phyloP scores from a whole-genome alignment of 768 basidiomycete genomes.

The Plicaturopsis crispa region DNA sequence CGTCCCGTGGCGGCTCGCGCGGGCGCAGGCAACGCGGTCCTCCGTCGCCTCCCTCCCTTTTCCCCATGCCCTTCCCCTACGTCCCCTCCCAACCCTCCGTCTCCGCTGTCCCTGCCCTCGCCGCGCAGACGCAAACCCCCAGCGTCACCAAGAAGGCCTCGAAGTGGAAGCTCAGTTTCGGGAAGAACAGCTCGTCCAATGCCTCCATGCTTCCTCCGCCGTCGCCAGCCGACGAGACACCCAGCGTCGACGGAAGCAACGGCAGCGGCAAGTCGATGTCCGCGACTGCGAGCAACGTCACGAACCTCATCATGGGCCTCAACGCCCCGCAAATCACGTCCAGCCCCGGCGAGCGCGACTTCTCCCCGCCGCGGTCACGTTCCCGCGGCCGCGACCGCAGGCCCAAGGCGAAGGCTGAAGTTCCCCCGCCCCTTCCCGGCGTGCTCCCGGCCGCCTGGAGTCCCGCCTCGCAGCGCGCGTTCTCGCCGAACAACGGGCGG shows the following conservation, averaged over 20 bases:
- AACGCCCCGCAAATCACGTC: conserved; percentile 31
- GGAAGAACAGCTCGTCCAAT: conserved; percentile 42
- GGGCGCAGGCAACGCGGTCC: no score
- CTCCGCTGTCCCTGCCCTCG: conserved; percentile 11
- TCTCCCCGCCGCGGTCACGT: conserved; percentile 3
- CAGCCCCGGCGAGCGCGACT: conserved; percentile 1
- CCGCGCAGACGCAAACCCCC: conserved; percentile 12
- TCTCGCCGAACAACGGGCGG: conserved; percentile 19
- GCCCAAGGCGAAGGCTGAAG: background rate
- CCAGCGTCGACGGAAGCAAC: background rate
- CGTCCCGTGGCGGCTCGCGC: conserved; percentile 21
- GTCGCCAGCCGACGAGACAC: conserved; percentile 32
- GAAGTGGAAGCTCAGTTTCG: conserved; percentile 79
- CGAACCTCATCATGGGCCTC: conserved; percentile 65
- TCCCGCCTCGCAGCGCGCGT: conserved; percentile 15
- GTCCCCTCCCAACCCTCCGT: conserved; percentile 9
- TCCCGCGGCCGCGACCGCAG: conserved; percentile 4
- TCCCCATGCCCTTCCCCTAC: conserved; percentile 16
- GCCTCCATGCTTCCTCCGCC: conserved; percentile 24
- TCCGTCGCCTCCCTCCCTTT: conserved; percentile 11
- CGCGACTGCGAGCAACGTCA: conserved; percentile 72
- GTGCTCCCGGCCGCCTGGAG: conserved; percentile 4
- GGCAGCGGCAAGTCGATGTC: conserved; percentile 35
- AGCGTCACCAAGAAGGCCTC: conserved; percentile 62
- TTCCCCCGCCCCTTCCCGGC: conserved; percentile 14